A percentile compares a stretch with the other conserved stretches of the same genome.
These are phyloP conservation scores for Eutypella sp. DNA, from an alignment of 2,329 filamentous ascomycete genomes.

Conservation along the genomic window DNA sequence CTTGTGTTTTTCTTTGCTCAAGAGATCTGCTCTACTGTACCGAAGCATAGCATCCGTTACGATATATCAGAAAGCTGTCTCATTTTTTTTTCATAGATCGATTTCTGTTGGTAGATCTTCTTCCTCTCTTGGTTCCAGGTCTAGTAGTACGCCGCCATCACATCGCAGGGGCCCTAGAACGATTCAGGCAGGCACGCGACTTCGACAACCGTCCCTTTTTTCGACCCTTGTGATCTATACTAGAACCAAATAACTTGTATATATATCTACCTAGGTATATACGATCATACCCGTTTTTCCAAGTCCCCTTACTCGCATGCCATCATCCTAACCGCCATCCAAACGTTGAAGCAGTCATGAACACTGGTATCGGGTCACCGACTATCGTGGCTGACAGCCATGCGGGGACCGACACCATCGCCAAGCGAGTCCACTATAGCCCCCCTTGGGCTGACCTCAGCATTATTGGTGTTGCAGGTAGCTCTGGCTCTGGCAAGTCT, in stretches of 20 bases:
- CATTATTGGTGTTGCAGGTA: conserved; percentile 94
- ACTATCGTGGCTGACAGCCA: conserved; percentile 26
- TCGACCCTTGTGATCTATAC: too few relatives aligned
- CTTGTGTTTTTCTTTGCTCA: too few relatives aligned
- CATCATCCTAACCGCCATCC: too few relatives aligned
- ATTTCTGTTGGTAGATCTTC: too few relatives aligned
- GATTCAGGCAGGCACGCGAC: conserved; percentile 14
- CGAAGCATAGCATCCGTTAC: too few relatives aligned
- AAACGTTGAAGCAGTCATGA: conserved; percentile 18
- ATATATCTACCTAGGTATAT: neutral
- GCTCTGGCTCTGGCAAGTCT: conserved; percentile 93
- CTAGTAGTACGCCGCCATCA: too few relatives aligned
- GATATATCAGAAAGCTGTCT: too few relatives aligned
- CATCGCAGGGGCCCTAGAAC: conserved; percentile 8
- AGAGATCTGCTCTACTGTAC: too few relatives aligned
- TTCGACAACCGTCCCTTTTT: neutral
- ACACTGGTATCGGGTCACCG: conserved; percentile 19
- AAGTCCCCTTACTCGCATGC: neutral
- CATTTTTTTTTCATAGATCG: too few relatives aligned
- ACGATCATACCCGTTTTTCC: neutral
- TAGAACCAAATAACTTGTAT: neutral
- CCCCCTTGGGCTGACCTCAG: conserved; percentile 95
- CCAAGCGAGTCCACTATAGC: conserved; percentile 69
- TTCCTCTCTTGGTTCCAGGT: too few relatives aligned
- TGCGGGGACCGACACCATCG: conserved; percentile 41